These are phyloP conservation scores for Botryotinia narcissicola DNA, from an alignment of 2,329 filamentous ascomycete genomes.

Conservation along the genomic window DNA sequence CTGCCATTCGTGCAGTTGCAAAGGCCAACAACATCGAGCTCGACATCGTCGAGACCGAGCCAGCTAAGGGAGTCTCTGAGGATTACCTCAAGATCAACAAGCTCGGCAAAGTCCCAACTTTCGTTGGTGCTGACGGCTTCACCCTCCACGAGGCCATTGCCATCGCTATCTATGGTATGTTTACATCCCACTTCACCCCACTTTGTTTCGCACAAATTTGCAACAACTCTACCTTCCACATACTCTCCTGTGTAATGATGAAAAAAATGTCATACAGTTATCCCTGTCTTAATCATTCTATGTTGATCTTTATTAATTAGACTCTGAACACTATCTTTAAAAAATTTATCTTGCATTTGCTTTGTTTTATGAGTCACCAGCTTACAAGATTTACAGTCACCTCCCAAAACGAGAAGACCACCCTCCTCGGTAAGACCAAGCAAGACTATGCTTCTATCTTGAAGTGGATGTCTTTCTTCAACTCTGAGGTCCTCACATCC, in stretches of 20 bases:
- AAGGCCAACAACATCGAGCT: constrained; percentile 97
- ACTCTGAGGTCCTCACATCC: constrained; percentile 74
- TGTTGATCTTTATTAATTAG: constrained; percentile 80
- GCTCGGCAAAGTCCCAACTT: constrained; percentile 89
- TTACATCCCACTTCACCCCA: constrained; percentile 12
- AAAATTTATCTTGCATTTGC: constrained; percentile 20
- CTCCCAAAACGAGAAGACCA: constrained; percentile 99
- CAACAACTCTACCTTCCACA: constrained; percentile 16
- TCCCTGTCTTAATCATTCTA: constrained; percentile 89
- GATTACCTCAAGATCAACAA: constrained; percentile 86
- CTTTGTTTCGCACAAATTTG: constrained; percentile 17
- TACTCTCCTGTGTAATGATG: constrained; percentile 36
- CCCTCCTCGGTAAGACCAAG: constrained; percentile 99
- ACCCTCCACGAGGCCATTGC: constrained; percentile 85
- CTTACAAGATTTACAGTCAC: constrained; percentile 62
- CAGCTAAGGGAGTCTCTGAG: constrained; percentile 59
- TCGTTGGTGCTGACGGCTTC: constrained; percentile 89
- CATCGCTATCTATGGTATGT: constrained; percentile 97
- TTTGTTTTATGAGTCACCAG: constrained; percentile 22
- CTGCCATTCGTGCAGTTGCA: constrained; percentile 84
- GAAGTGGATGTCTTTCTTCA: constrained; percentile 97
- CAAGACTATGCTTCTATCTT: constrained; percentile 97
- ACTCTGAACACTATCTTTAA: constrained; percentile 63
- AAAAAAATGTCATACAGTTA: constrained; percentile 77
- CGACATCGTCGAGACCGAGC: constrained; percentile 73